Evolutionary conservation across 1,284 basidiomycete species (phyloP).

Genomic region (Ganoderma leucocontextum): DNA sequence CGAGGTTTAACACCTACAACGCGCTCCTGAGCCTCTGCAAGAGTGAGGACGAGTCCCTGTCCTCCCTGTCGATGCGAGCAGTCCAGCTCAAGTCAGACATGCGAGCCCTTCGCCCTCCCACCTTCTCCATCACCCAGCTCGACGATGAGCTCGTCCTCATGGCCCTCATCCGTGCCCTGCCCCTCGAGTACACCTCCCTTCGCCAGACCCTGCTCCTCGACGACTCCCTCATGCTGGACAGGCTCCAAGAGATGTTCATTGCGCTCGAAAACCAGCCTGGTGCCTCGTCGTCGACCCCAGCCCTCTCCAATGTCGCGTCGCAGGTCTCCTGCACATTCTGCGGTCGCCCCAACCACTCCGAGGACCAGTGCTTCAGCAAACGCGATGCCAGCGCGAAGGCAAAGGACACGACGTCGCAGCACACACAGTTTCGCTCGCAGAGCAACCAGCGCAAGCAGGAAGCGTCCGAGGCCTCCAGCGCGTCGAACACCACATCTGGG

Average conservation of each 20-base stretch:
- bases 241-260: constrained; percentile 18
- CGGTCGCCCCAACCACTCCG: neutral
- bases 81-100: constrained; percentile 14
- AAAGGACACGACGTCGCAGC: neutral
- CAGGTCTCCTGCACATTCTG: neutral
- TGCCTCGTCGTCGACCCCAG: neutral
- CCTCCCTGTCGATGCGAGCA: neutral
- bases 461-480: neutral
- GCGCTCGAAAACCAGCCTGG: constrained; percentile 19
- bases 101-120: constrained; percentile 6
- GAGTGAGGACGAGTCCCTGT: too few species aligned
- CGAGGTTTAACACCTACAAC: too few species aligned
- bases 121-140: constrained; percentile 30
- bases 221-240: constrained; percentile 18
- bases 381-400: constrained; percentile 8
- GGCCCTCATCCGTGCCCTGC: constrained; percentile 27
- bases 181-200: too few species aligned
- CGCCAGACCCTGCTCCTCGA: too few species aligned
- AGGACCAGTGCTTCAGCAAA: constrained; percentile 15
- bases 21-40: too few species aligned
- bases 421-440: neutral
- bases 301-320: constrained; percentile 28
- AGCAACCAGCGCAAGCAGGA: neutral
- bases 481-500: too few species aligned
- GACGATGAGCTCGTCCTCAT: constrained; percentile 35